Evolutionary conservation across 1,284 basidiomycete genomes (phyloP), one percentile per base, ranked within the genome.

Genomic region (Rhodotorula glutinis): DNA sequence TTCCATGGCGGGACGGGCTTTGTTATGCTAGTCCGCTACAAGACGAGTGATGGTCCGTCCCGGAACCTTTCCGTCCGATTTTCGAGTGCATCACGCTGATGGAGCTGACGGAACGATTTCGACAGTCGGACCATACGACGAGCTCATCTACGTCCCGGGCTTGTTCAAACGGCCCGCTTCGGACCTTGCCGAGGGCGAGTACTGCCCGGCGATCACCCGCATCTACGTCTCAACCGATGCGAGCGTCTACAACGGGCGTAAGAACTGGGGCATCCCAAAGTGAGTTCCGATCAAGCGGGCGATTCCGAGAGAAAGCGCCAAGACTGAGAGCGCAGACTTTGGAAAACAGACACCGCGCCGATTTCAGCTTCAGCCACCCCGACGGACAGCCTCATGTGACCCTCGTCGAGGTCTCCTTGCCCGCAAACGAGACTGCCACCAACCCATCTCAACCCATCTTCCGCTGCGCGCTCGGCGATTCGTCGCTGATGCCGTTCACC

Each of bases 211-310:
- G 27, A 62, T 70, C 44, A 70, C 72, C 38, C 58, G 72, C 5
- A 74, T 74, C 59, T 74, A 74, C 57, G 72, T 74, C n/a, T 70
- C 68, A 29, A 67, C 62, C 5, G 67, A 69, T 21, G 66, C 44
- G 25, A 54, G 52, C 27, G 43, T 44, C 21, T 51, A 52, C 44
- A 72, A 71, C 38, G 72, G 72, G 9, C 30, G 72, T 25, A 53
- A 38, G 51, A 66, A 72, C 41, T 74, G 72, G 72, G 65, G 60
- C 5, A 69, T 74, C 38, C 70, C 72, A 38, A 57, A 74, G 71
- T 66, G 38, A 29, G 62, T 47, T 16, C 27, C 10, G 4, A n/a
- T 43, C 41, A 43, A 43, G 41, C 17, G 41, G 9, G 41, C 41
- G 41, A 43, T 9, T n/a, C n/a, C n/a, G n/a, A n/a, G n/a, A n/a